These are phyloP conservation scores for Nemophila menziesii DNA, from an alignment of 257 asterid genomes.

Conservation along the genomic window DNA sequence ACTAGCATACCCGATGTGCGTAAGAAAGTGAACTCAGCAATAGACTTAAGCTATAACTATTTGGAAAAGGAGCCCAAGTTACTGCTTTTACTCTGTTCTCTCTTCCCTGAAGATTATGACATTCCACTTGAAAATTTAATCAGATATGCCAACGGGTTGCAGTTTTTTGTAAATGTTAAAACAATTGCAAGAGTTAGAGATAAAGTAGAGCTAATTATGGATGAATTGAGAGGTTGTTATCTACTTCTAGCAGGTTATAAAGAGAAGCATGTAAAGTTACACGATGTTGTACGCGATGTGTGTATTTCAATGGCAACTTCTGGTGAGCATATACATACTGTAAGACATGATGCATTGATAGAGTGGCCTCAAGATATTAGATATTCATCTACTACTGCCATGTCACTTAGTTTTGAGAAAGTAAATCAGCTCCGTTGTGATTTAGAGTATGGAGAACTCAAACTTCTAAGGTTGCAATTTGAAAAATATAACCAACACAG, in stretches of 20 bases:
- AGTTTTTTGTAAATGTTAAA: not conserved
- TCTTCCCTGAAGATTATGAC: conserved; percentile 4
- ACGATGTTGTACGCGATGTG: too few species aligned
- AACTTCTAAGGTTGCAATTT: not conserved
- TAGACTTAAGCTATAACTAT: conserved; percentile 11
- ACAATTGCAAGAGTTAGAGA: not conserved
- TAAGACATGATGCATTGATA: too few species aligned
- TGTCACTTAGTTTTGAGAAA: too few species aligned
- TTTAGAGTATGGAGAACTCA: not conserved
- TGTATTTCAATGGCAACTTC: too few species aligned
- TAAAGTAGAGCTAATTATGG: not conserved
- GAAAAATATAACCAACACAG: too few species aligned
- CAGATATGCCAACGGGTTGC: conserved; percentile 10
- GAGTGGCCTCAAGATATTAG: too few species aligned
- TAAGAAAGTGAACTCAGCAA: conserved; percentile 3
- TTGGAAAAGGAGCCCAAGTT: conserved; percentile 2
- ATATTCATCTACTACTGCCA: too few species aligned
- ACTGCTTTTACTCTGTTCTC: conserved; percentile 5
- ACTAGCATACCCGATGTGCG: not conserved
- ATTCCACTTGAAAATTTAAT: conserved; percentile 3
- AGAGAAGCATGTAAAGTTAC: not conserved
- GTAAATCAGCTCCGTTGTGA: not conserved
- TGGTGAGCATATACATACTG: too few species aligned
- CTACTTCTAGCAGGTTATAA: not conserved
- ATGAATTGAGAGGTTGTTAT: conserved; percentile 2